Evolutionary conservation across 2,329 filamentous ascomycete species (phyloP), one percentile per base, ranked within the genome.

Genomic region (Microsporum ferrugineum): DNA sequence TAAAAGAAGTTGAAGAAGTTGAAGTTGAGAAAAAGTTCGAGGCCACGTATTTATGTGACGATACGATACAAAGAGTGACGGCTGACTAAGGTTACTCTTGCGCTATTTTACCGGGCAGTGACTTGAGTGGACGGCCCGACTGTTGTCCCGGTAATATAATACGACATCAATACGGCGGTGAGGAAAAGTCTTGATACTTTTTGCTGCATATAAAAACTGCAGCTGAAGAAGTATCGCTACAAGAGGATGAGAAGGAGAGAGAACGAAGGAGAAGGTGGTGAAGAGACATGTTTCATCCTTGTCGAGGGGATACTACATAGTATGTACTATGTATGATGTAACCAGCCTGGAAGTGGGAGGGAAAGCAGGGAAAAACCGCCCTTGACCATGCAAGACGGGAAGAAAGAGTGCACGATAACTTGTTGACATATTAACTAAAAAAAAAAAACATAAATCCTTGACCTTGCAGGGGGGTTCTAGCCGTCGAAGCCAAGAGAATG

Each of bases 1-100:
- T 36, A 53, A 51, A 23, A 31, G 55, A 53, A 41, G 60, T n/a
- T 59, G 60, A 61, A 51, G 56, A 56, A 12, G 45, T 51, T 23
- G 59, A 59, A 17, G 60, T 53, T 45, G 62, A 60, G 39, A 38
- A 45, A 38, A 45, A 38, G 53, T 17, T 39, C n/a, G 36, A 57
- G 36, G 23, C 14, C 31, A 5, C 6, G 12, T 36, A 17, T 55
- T 36, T 14, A 27, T 27, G 45, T 33, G 4, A 36, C 51, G 4
- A 29, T 55, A 55, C 51, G 14, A 14, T 36, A 55, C 51, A 36
- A 3, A 23, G 29, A 45, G n/a, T 27, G 29, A 41, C 14, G 23
- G n/a, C 14, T 41, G 43, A 41, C 41, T 53, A 39, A 51, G 33
- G 27, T 55, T n/a, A 23, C 43, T 38, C 29, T 38, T 12, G 12